These are phyloP conservation scores for Colletotrichum echinochloae DNA, from an alignment of 2,329 filamentous ascomycete genomes.

Conservation along the genomic window DNA sequence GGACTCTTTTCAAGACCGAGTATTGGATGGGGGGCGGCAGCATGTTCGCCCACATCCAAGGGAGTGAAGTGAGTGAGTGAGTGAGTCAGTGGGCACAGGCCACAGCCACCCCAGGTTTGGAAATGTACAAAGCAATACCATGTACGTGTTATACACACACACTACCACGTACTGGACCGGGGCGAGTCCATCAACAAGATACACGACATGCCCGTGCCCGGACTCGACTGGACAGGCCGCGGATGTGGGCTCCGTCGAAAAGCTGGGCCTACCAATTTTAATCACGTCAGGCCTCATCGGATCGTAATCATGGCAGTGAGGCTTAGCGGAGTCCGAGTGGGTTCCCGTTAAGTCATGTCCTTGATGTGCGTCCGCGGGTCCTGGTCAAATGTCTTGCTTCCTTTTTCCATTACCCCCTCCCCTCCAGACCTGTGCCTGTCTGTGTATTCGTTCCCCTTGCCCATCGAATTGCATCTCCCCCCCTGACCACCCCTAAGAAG, in stretches of 20 bases:
- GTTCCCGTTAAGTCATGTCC: slow-evolving; percentile 37
- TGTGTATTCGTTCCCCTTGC: background rate
- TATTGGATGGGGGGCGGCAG: slow-evolving; percentile 6
- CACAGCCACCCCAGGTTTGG: background rate
- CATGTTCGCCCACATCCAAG: slow-evolving; percentile 11
- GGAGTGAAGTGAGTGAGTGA: background rate
- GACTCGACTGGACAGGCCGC: slow-evolving; percentile 29
- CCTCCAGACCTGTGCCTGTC: background rate
- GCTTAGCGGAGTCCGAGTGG: slow-evolving; percentile 40
- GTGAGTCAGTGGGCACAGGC: slow-evolving; percentile 28
- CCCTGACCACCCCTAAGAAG: too few species aligned
- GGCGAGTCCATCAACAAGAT: slow-evolving; percentile 14
- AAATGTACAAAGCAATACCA: background rate
- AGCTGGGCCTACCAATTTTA: slow-evolving; percentile 40
- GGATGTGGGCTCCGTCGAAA: slow-evolving; percentile 34
- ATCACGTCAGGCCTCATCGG: slow-evolving; percentile 39
- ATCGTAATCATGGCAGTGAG: slow-evolving; percentile 40
- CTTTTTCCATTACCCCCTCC: slow-evolving; percentile 4
- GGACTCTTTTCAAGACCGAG: slow-evolving; percentile 1
- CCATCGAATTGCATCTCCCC: slow-evolving; percentile 6
- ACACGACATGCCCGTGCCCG: slow-evolving; percentile 27
- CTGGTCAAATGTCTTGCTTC: slow-evolving; percentile 23
- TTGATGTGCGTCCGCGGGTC: slow-evolving; percentile 11
- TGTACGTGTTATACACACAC: background rate
- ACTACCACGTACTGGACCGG: slow-evolving; percentile 11